Percentiles rank a stretch among this genome's conserved stretches.
Evolutionary conservation across 106 monocot species (phyloP).

Genomic region (Iris macrosiphon): DNA sequence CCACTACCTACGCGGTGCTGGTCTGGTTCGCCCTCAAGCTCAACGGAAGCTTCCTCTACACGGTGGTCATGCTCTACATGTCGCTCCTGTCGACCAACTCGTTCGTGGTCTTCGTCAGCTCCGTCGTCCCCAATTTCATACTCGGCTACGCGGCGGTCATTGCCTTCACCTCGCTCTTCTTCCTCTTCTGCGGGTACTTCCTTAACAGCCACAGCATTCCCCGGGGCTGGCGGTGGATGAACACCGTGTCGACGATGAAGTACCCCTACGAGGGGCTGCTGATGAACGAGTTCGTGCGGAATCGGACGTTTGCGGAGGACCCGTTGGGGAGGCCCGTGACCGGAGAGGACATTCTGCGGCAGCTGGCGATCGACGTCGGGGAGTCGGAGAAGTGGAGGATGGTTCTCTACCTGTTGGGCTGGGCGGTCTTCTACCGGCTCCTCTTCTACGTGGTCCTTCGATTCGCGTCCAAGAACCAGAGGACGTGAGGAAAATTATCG

Average conservation of each 20-base stretch:
- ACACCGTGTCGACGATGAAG: slow-evolving; percentile 36
- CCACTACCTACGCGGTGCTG: slow-evolving; percentile 25
- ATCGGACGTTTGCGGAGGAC: neutral
- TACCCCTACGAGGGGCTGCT: slow-evolving; percentile 39
- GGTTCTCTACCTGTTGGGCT: slow-evolving; percentile 24
- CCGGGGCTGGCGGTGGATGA: slow-evolving; percentile 32
- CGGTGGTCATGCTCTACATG: slow-evolving; percentile 26
- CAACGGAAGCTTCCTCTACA: slow-evolving; percentile 31
- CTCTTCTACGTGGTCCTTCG: slow-evolving; percentile 28
- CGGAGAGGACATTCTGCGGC: slow-evolving; percentile 8
- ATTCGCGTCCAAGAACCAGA: slow-evolving; percentile 31
- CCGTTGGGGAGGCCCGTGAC: neutral
- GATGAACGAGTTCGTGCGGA: slow-evolving; percentile 29
- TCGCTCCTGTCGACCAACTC: slow-evolving; percentile 40
- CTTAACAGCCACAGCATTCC: slow-evolving; percentile 29
- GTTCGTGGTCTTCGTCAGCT: slow-evolving; percentile 43
- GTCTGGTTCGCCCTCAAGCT: slow-evolving; percentile 30
- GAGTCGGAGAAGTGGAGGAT: slow-evolving; percentile 23
- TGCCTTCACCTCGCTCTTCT: slow-evolving; percentile 37
- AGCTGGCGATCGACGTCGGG: slow-evolving; percentile 7
- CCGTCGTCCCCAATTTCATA: slow-evolving; percentile 43
- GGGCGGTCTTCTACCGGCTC: slow-evolving; percentile 31
- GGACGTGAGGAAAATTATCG: too few species aligned
- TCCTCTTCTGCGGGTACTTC: slow-evolving; percentile 45
- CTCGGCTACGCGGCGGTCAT: slow-evolving; percentile 42